Percentiles rank a stretch among this genome's conserved stretches.
Conservation (phyloP, 208 protist genomes). For the Trypanosoma conorhini region DNA sequence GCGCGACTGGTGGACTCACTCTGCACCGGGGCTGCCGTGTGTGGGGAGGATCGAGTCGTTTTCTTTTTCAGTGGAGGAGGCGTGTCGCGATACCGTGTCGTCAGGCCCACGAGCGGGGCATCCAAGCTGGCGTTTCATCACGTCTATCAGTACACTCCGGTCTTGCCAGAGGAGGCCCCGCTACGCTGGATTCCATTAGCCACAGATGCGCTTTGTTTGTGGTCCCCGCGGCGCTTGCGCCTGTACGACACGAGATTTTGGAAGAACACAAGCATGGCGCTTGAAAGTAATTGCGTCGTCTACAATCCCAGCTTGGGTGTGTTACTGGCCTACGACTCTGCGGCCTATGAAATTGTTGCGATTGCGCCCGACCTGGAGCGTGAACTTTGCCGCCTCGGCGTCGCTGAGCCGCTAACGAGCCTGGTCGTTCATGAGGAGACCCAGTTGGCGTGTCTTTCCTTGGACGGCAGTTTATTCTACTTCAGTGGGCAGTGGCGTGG, state of each 20-base stretch:
- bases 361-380: conserved; percentile 11
- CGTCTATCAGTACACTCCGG: conserved; percentile 31
- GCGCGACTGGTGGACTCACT: conserved; percentile 17
- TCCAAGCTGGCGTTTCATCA: conserved; percentile 21
- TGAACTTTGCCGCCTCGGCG: conserved; percentile 22
- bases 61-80: conserved; percentile 43
- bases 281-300: conserved; percentile 34
- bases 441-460: conserved; percentile 28
- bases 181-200: conserved; percentile 26
- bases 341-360: conserved; percentile 33
- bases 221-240: conserved; percentile 30
- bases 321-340: conserved; percentile 29
- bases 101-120: neutral
- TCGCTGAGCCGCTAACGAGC: conserved; percentile 28
- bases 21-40: conserved; percentile 29
- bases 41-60: conserved; percentile 5
- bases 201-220: conserved; percentile 29
- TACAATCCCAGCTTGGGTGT: conserved; percentile 31
- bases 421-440: conserved; percentile 13
- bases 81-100: conserved; percentile 28
- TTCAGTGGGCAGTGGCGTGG: conserved; percentile 24
- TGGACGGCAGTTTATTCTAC: conserved; percentile 27
- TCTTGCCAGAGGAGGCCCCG: conserved; percentile 21
- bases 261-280: conserved; percentile 12
- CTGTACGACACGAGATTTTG: conserved; percentile 20